These are phyloP conservation scores for Cutaneotrichosporon cutaneum DNA, from an alignment of 1,284 basidiomycete genomes.

Conservation along the genomic window DNA sequence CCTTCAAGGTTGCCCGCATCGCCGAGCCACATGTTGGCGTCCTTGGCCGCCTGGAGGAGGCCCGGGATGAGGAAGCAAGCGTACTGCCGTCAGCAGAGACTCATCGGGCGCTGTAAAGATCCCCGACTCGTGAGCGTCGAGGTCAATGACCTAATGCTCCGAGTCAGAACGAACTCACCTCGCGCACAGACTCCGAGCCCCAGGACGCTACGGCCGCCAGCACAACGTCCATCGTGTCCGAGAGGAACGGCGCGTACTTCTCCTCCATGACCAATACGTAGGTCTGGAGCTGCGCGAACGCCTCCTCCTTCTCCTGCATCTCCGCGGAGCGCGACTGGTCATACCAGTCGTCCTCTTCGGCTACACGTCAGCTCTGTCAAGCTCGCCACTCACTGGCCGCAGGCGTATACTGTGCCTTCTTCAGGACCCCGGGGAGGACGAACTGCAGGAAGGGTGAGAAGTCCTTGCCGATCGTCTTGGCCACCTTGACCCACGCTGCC, in stretches of 20 bases:
- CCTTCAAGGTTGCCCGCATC: constrained; percentile 69
- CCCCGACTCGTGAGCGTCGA: neutral
- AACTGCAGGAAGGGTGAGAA: constrained; percentile 79
- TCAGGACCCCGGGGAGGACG: constrained; percentile 74
- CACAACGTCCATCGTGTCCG: constrained; percentile 67
- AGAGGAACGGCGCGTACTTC: constrained; percentile 69
- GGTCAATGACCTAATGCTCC: too few species aligned
- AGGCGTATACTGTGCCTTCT: constrained; percentile 63
- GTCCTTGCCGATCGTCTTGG: constrained; percentile 61
- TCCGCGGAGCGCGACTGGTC: constrained; percentile 59
- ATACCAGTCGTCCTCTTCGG: constrained; percentile 51
- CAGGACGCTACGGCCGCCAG: constrained; percentile 69
- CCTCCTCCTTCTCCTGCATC: constrained; percentile 79
- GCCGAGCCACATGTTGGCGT: constrained; percentile 60
- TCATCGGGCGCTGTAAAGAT: too few species aligned
- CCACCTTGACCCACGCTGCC: constrained; percentile 13
- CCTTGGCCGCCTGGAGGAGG: constrained; percentile 67
- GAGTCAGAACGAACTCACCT: constrained; percentile 53
- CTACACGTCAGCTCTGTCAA: neutral
- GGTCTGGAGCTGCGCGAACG: constrained; percentile 77
- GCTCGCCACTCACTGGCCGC: neutral
- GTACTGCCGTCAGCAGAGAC: too few species aligned
- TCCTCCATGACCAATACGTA: constrained; percentile 69
- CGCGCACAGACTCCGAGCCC: constrained; percentile 78
- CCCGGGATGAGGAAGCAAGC: constrained; percentile 62